A percentile compares a stretch with the other conserved stretches of the same genome.
Conservation (phyloP, 1,284 basidiomycete genomes). For the Pisolithus thermaeus region DNA sequence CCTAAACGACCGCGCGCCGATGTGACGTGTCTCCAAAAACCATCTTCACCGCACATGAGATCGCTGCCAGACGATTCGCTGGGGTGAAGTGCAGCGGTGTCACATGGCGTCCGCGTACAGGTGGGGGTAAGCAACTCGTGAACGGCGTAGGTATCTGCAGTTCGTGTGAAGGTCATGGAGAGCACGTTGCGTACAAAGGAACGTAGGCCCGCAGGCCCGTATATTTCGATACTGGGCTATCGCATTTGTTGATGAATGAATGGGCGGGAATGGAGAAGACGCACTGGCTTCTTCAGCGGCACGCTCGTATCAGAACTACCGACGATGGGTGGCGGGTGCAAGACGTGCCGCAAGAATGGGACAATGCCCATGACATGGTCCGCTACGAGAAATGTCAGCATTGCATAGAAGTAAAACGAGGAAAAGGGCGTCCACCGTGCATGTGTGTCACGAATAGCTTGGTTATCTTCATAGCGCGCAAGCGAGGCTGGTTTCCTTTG, state of each 20-base stretch:
- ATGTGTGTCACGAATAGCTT: slow-evolving; percentile 88
- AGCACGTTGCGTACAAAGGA: slow-evolving; percentile 71
- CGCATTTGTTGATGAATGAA: slow-evolving; percentile 6
- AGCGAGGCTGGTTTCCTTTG: slow-evolving; percentile 20
- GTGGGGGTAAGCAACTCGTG: slow-evolving; percentile 70
- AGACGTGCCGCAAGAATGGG: slow-evolving; percentile 63
- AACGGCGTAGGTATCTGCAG: slow-evolving; percentile 67
- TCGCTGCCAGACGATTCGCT: slow-evolving; percentile 69
- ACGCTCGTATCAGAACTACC: slow-evolving; percentile 27
- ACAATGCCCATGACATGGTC: slow-evolving; percentile 82
- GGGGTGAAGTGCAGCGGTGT: slow-evolving; percentile 46
- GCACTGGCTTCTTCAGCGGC: slow-evolving; percentile 12
- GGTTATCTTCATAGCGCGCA: slow-evolving; percentile 52
- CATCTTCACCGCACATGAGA: slow-evolving; percentile 55
- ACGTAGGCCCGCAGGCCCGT: slow-evolving; percentile 81
- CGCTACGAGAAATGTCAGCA: slow-evolving; percentile 37
- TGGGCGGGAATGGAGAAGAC: slow-evolving; percentile 4
- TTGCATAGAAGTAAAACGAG: not conserved
- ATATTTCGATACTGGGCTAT: slow-evolving; percentile 68
- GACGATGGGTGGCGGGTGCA: slow-evolving; percentile 38
- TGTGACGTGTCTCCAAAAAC: slow-evolving; percentile 65
- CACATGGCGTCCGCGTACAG: slow-evolving; percentile 48
- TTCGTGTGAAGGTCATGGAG: slow-evolving; percentile 61
- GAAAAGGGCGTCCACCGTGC: slow-evolving; percentile 50
- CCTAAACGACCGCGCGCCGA: slow-evolving; percentile 30